Evolutionary conservation across 2,329 filamentous ascomycete genomes (phyloP), one percentile per base, ranked within the genome.

Genomic region (Aspergillus udagawae): DNA sequence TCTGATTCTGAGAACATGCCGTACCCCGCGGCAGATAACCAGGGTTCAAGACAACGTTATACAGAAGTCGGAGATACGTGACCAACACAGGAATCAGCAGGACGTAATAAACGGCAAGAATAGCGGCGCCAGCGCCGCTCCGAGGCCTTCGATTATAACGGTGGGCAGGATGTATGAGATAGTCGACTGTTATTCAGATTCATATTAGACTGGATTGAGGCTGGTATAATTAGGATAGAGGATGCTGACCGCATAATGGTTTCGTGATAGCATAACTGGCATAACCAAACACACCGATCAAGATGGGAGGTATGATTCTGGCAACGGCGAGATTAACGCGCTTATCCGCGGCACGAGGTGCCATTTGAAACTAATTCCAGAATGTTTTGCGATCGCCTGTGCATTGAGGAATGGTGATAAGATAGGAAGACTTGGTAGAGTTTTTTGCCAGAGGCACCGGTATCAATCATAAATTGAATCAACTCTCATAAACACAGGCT

Each of bases 51-150:
- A 85, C 82, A 52, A 95, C 86, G 35, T 84, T 82, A 60, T 86
- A 76, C 45, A 92, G 73, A 9, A 92, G 82, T 61, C 92, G 88
- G 21, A 89, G 68, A 73, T 95, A 97, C 21, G 87, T 82, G 32
- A 79, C 66, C 25, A 87, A 69, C 67, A 91, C 83, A 29, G 88
- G 79, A 17, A 89, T 64, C 48, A 96, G 79, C 54, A 95, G 79
- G 53, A 92, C 53, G 67, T 88, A 89, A 74, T 90, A 92, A 25
- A 92, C 74, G 28, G 86, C 82, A 48, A 96, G 79, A 55, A 96
- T 83, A 12, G 83, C 85, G 57, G 88, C 82, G 45, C 86, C 91
- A 29, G 86, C 76, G 54, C 83, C 81, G 57, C 77, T 69, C 77
- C 82, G 75, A 69, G 74, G 71, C 67, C 70, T 49, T 70, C 66